Evolutionary conservation across 2,329 filamentous ascomycete genomes (phyloP).

Genomic region (Simplicillium sp.): DNA sequence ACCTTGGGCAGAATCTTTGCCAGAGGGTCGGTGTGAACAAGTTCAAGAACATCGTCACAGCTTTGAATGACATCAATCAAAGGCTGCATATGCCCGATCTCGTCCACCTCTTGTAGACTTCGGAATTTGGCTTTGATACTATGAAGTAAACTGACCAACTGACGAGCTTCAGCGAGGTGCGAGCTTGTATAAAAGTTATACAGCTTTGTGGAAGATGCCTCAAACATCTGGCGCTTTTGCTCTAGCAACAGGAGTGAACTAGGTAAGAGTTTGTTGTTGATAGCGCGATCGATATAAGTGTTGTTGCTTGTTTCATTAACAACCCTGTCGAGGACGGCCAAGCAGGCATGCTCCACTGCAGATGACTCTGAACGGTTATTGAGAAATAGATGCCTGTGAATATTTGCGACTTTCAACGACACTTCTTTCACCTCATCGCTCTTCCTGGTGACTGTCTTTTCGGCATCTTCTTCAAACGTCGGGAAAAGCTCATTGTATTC

Average conservation of each 20-base stretch:
- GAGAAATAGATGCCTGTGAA: slow-evolving; percentile 48
- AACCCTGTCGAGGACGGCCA: slow-evolving; percentile 30
- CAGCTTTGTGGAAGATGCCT: slow-evolving; percentile 21
- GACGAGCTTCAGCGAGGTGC: slow-evolving; percentile 67
- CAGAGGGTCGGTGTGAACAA: slow-evolving; percentile 73
- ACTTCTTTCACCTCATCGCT: slow-evolving; percentile 38
- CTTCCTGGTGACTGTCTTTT: slow-evolving; percentile 16
- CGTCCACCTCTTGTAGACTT: slow-evolving; percentile 56
- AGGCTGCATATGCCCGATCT: slow-evolving; percentile 63
- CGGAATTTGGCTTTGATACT: slow-evolving; percentile 64
- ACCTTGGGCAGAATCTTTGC: slow-evolving; percentile 78
- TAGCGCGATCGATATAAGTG: slow-evolving; percentile 19
- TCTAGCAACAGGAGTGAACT: slow-evolving; percentile 56
- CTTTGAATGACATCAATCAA: slow-evolving; percentile 68
- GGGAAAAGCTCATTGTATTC: slow-evolving; percentile 80
- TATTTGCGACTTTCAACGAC: slow-evolving; percentile 50
- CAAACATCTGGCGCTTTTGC: slow-evolving; percentile 41
- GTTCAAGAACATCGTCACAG: slow-evolving; percentile 65
- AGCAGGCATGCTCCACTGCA: slow-evolving; percentile 35
- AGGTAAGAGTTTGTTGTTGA: slow-evolving; percentile 51
- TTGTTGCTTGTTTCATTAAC: slow-evolving; percentile 16
- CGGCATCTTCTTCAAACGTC: slow-evolving; percentile 51
- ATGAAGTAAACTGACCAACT: slow-evolving; percentile 59
- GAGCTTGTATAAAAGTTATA: slow-evolving; percentile 89
- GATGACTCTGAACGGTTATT: slow-evolving; percentile 26